Evolutionary conservation across 176 grass and related monocot genomes (phyloP).

Genomic region (Guadua angustifolia): DNA sequence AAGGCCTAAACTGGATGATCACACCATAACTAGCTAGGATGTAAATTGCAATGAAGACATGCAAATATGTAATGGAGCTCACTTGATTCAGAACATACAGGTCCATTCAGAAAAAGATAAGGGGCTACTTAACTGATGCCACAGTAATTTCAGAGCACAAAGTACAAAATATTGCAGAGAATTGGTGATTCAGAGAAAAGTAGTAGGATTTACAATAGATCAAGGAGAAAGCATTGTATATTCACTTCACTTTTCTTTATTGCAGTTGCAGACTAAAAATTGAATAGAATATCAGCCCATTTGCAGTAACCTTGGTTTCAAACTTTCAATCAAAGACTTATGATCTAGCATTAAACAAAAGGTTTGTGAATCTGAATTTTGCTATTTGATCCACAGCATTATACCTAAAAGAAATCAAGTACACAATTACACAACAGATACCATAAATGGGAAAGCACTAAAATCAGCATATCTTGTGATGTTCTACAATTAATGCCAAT

Average conservation of each 20-base stretch:
- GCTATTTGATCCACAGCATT: neutral
- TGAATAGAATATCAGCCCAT: neutral
- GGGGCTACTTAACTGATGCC: neutral
- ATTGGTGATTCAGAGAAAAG: neutral
- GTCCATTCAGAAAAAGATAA: neutral
- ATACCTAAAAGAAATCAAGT: conserved; percentile 12
- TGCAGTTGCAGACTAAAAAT: conserved; percentile 8
- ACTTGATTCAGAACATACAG: neutral
- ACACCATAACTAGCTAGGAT: neutral
- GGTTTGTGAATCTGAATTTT: neutral
- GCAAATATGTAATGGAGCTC: conserved; percentile 1
- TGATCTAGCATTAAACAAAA: conserved; percentile 22
- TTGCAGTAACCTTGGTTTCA: conserved; percentile 19
- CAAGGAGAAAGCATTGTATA: neutral
- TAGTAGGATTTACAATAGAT: too few relatives aligned
- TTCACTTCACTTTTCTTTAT: neutral
- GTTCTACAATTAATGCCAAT: neutral
- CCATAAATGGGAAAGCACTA: neutral
- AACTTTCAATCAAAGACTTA: conserved; percentile 14
- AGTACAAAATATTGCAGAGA: neutral
- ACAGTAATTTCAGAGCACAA: neutral
- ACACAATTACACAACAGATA: conserved; percentile 2
- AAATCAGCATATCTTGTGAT: conserved; percentile 1
- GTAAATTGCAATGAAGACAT: neutral
- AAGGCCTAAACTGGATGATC: neutral